Evolutionary conservation across 1,284 basidiomycete species (phyloP).

Genomic region (Sanghuangporus sanghuang): DNA sequence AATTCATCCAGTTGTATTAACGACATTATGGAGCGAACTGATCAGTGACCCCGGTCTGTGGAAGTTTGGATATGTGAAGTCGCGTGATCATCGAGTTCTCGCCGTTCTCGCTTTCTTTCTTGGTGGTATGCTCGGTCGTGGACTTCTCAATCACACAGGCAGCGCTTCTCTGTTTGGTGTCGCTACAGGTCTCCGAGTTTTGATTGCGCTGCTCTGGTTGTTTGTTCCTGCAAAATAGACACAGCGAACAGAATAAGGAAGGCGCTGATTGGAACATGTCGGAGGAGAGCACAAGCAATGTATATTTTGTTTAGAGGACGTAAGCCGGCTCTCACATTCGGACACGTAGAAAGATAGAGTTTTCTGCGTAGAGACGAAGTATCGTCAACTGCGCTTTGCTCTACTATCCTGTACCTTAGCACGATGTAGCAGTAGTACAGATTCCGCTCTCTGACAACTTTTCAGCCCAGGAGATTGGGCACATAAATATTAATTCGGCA

Average conservation of each 20-base stretch:
- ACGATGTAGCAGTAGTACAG: background rate
- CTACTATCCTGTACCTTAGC: background rate
- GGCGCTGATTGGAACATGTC: background rate
- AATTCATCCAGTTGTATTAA: conserved; percentile 49
- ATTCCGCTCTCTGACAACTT: background rate
- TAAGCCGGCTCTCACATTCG: background rate
- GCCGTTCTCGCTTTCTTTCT: conserved; percentile 65
- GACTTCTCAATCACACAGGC: conserved; percentile 57
- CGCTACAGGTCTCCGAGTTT: conserved; percentile 56
- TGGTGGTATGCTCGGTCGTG: conserved; percentile 68
- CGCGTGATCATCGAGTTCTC: conserved; percentile 70
- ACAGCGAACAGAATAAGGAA: background rate
- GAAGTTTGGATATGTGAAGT: conserved; percentile 44
- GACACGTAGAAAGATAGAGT: background rate
- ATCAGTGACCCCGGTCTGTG: conserved; percentile 74
- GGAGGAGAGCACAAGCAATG: no score
- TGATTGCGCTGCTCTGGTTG: conserved; percentile 65
- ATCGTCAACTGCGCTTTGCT: background rate
- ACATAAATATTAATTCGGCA: background rate
- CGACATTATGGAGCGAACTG: conserved; percentile 83
- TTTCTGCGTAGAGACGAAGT: background rate
- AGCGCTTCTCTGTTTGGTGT: conserved; percentile 64
- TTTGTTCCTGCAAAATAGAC: conserved; percentile 45
- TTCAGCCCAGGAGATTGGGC: background rate
- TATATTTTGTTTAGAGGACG: background rate